Conservation (phyloP, 805 yeast species). For the Monosporozyma unispora region DNA sequence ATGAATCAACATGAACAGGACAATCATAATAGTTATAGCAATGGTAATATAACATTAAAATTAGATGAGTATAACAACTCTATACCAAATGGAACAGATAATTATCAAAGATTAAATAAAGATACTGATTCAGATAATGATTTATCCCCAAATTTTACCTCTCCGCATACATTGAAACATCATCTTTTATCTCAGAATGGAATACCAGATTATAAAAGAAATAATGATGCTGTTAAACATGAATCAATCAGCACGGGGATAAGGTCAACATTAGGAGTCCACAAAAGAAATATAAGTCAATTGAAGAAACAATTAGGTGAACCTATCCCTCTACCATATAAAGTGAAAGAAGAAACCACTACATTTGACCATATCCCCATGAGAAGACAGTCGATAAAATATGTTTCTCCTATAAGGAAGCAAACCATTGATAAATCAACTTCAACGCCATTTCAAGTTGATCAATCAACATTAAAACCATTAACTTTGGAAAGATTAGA, state of each 20-base stretch:
- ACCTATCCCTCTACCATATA: slow-evolving; percentile 34
- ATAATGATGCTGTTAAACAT: neutral
- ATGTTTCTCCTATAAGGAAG: neutral
- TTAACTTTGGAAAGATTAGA: slow-evolving; percentile 4
- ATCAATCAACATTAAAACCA: neutral
- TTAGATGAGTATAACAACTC: neutral
- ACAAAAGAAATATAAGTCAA: neutral
- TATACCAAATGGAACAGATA: neutral
- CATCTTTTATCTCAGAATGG: neutral
- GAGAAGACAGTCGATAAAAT: neutral
- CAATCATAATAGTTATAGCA: too few species aligned
- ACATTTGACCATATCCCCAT: neutral
- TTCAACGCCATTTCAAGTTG: neutral
- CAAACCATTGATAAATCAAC: neutral
- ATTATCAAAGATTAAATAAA: neutral
- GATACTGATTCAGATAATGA: neutral
- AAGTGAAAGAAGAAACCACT: slow-evolving; percentile 4
- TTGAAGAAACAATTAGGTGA: slow-evolving; percentile 26
- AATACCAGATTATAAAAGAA: neutral
- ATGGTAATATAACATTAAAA: neutral
- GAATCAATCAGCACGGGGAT: neutral
- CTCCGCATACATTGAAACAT: neutral
- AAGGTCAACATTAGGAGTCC: neutral
- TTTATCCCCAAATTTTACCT: neutral
- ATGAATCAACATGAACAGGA: neutral